Evolutionary conservation across 2,329 filamentous ascomycete species (phyloP).

Genomic region (Aureobasidium sp.): DNA sequence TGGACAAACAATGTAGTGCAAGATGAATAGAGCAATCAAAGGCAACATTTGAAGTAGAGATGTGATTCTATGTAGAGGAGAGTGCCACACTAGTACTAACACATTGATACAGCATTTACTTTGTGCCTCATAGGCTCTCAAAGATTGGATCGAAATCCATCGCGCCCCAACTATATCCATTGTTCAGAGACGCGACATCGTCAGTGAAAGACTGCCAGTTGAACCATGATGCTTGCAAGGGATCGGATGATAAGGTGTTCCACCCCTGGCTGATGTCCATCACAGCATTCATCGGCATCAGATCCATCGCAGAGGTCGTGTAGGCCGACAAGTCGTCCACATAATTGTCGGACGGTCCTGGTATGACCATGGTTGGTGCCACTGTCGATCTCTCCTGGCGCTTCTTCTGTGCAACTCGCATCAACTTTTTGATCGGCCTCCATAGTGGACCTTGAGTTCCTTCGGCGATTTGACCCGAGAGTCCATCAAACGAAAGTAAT

Average conservation of each 20-base stretch:
- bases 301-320: neutral
- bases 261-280: neutral
- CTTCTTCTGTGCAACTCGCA: constrained; percentile 6
- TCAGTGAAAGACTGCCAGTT: constrained; percentile 13
- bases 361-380: too few species aligned
- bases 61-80: neutral
- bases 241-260: neutral
- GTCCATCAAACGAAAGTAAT: neutral
- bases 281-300: neutral
- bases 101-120: neutral
- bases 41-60: neutral
- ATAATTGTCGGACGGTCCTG: neutral
- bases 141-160: constrained; percentile 10
- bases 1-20: too few species aligned
- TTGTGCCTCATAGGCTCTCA: neutral
- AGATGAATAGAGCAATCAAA: too few species aligned
- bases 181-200: neutral
- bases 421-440: constrained; percentile 9
- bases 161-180: constrained; percentile 1
- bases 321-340: neutral
- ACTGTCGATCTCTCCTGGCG: neutral
- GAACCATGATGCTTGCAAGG: constrained; percentile 6
- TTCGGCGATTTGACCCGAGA: constrained; percentile 2
- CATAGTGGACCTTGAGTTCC: neutral
- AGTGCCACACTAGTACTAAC: neutral